Base-by-base conservation (phyloP, 1,284 basidiomycete species). In the Moniliella sp. region DNA sequence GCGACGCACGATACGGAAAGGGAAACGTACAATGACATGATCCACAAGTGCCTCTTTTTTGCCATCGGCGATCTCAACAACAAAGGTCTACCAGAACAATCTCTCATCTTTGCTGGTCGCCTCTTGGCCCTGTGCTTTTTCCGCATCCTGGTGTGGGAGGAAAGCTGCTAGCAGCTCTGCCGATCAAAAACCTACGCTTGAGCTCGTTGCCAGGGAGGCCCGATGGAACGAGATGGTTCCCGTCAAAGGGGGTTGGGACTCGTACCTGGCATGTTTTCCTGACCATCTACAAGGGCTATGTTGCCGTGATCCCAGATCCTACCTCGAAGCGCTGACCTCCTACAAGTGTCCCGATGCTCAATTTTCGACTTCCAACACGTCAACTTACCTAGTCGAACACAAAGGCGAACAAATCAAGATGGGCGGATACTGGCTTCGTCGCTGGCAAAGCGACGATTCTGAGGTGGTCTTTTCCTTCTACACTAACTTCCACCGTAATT, bases 381-480 rank as follows among this genome's bases (percentile, higher is more conserved):
- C n/a, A n/a, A n/a, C n/a, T 8, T 55, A 33, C 38, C 32, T 55
- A 27, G 49, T 55, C 1, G 34, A 49, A n/a, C 51, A 55, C 35
- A 41, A 45, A 10, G 45, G 46, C 27, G 46, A 52, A n/a, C 47
- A 55, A 33, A 49, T 55, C 3, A 49, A 55, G 33, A 55, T 55
- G 51, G 42, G 47, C 2, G 51, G 51, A 28, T 52, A 55, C 32
- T 55, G 51, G 51, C 45, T 55, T 7, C 43, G 51, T 14, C 39
- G 51, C 31, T 55, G 51, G 51, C 51, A 55, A 35, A 52, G 49
- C 32, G 51, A 55, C 30, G 51, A 55, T 26, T 55, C 51, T 21
- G 51, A 55, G 36, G 43, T 55, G 34, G 52, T 55, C 43, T 55
- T 55, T 36, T 46, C 43, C 37, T 55, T n/a, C n/a, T n/a, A n/a